These are phyloP conservation scores for Clarireedia hainanense DNA, from an alignment of 2,329 filamentous ascomycete species.

Conservation along the genomic window DNA sequence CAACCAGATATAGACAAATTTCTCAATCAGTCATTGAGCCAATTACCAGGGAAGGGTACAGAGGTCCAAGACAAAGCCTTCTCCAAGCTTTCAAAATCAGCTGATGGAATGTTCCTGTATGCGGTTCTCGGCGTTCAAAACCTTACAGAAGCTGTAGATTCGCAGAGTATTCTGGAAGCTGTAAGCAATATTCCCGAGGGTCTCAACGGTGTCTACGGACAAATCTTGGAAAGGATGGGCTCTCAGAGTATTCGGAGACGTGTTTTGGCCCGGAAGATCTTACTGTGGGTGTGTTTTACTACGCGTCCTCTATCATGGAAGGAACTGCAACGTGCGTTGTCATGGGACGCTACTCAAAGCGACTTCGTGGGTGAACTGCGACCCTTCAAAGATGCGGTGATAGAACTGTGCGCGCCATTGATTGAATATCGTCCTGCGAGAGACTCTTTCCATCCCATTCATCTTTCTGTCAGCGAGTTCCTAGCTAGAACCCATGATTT, in stretches of 20 bases:
- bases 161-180: not conserved
- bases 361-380: not conserved
- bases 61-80: not conserved
- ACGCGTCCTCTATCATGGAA: conserved; percentile 3
- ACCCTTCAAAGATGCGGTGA: conserved; percentile 4
- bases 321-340: conserved; percentile 2
- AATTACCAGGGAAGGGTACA: not conserved
- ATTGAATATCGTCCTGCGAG: conserved; percentile 3
- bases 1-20: conserved; percentile 7
- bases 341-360: not conserved
- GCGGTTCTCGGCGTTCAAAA: conserved; percentile 1
- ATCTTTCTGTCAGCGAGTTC: conserved; percentile 3
- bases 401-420: conserved; percentile 1
- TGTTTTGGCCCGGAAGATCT: not conserved
- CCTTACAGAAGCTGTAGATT: conserved; percentile 2
- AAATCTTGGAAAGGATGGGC: conserved; percentile 1
- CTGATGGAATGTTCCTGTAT: conserved; percentile 6
- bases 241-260: conserved; percentile 4
- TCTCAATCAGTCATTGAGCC: not conserved
- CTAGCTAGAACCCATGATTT: not conserved
- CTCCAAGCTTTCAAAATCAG: not conserved
- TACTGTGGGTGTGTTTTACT: conserved; percentile 3
- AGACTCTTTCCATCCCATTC: not conserved
- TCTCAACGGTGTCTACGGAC: conserved; percentile 1
- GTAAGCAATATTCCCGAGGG: conserved; percentile 1